Conservation (phyloP, 371 early-diverging fungal genomes). For the Lichtheimia hyalospora region DNA sequence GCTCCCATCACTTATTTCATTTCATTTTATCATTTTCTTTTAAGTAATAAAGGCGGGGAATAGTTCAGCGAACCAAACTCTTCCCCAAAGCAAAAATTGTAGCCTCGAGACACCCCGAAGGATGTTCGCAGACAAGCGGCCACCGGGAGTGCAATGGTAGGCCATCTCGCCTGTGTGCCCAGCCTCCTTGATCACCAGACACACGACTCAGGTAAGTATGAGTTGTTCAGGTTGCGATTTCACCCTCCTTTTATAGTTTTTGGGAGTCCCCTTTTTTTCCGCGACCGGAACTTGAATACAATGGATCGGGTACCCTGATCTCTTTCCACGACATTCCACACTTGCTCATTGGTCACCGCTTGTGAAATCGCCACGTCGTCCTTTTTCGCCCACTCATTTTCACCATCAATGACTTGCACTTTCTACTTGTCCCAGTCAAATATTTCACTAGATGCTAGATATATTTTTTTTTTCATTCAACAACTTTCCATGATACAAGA, state of each 20-base stretch:
- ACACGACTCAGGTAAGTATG: slow-evolving; percentile 58
- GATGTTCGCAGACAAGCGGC: slow-evolving; percentile 44
- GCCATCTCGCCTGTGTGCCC: slow-evolving; percentile 33
- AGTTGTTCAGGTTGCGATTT: slow-evolving; percentile 16
- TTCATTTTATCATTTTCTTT: slow-evolving; percentile 25
- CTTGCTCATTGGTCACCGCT: no score
- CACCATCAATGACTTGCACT: no score
- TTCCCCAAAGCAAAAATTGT: slow-evolving; percentile 52
- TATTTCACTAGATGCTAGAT: no score
- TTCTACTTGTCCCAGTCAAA: no score
- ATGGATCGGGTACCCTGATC: background rate
- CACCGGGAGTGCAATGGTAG: slow-evolving; percentile 51
- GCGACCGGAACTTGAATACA: background rate
- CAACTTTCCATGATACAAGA: no score
- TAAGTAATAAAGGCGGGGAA: slow-evolving; percentile 21
- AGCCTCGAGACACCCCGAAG: slow-evolving; percentile 50
- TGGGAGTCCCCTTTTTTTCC: background rate
- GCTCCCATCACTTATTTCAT: no score
- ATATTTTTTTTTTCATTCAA: no score
- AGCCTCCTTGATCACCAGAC: slow-evolving; percentile 42
- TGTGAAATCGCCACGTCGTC: no score
- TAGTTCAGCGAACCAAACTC: slow-evolving; percentile 39
- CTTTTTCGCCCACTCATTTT: no score
- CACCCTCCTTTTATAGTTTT: slow-evolving; percentile 34
- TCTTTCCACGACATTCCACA: no score